Evolutionary conservation across 2,329 filamentous ascomycete species (phyloP).

Genomic region (Cyphellophora europaea): DNA sequence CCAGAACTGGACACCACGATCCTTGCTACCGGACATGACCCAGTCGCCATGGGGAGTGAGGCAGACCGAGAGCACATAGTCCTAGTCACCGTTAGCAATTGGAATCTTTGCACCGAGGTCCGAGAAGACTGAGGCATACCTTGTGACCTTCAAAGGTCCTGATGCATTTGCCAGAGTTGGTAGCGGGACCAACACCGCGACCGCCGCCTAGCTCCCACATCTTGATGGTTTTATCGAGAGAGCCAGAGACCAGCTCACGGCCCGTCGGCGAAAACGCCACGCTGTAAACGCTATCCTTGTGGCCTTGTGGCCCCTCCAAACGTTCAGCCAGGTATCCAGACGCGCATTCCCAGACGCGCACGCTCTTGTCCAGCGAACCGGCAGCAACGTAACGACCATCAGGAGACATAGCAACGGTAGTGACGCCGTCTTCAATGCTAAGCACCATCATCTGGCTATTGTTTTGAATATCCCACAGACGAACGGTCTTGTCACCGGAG

Average conservation of each 20-base stretch:
- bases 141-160: constrained; percentile 97
- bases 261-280: constrained; percentile 94
- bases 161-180: constrained; percentile 85
- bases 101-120: constrained; percentile 1
- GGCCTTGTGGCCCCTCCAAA: constrained; percentile 83
- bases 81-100: constrained; percentile 40
- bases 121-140: constrained; percentile 41
- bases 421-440: constrained; percentile 92
- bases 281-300: constrained; percentile 94
- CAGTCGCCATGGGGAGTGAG: constrained; percentile 88
- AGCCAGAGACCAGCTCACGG: constrained; percentile 85
- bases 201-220: constrained; percentile 84
- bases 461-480: constrained; percentile 89
- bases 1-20: constrained; percentile 97
- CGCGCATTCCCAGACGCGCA: constrained; percentile 89
- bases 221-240: constrained; percentile 96
- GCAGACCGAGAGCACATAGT: constrained; percentile 93
- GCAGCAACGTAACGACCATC: constrained; percentile 91
- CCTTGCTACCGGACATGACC: constrained; percentile 96
- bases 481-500: constrained; percentile 86
- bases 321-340: constrained; percentile 81
- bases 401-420: constrained; percentile 92
- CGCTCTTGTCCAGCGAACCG: constrained; percentile 93
- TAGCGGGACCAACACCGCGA: constrained; percentile 55
- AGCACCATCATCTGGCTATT: constrained; percentile 75